Evolutionary conservation across 331 rosid species (phyloP), one percentile per base, ranked within the genome.

Genomic region (Erythrophleum ivorense): DNA sequence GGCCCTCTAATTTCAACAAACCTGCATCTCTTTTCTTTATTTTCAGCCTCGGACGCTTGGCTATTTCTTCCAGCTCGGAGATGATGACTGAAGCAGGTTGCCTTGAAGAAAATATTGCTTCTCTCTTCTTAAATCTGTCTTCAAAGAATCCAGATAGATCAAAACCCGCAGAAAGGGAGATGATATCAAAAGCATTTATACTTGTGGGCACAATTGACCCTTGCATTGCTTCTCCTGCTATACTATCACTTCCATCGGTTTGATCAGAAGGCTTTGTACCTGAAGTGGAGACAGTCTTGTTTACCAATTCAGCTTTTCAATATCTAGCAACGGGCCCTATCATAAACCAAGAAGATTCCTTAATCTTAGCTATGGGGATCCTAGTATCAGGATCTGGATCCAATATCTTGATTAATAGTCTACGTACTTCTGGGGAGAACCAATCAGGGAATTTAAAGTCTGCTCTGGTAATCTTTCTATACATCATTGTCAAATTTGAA

Each of bases 171-270:
- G 98, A 89, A 49, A 84, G 90, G 71, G 92, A 84, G 62, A 93
- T 89, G 54, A 93, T 91, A 76, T 93, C 95, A 52, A 91, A 91
- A 54, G 98, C 97, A 89, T 90, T 94, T 87, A 94, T 84, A 52
- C 86, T 85, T 10, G 84, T 19, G 41, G 93, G 91, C 67, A 75
- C 88, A 72, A 77, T 76, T 1, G 74, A 21, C 81, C 83, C 92
- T 84, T 77, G 82, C 18, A 50, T 85, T 75, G 66, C 80, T 66
- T 90, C 89, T 19, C 60, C 81, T 40, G 79, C 79, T 65, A 24
- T 38, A 38, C 71, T 57, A 48, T 80, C 71, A 73, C 81, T 77
- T 67, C 48, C 84, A 60, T 69, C 75, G n/a, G 69, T 70, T 78
- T 89, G 73, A 52, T 85, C 89, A 24, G 81, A 81, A 80, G 46